Conservation (phyloP, 2,329 filamentous ascomycete species). For the Fusarium lyarnte region DNA sequence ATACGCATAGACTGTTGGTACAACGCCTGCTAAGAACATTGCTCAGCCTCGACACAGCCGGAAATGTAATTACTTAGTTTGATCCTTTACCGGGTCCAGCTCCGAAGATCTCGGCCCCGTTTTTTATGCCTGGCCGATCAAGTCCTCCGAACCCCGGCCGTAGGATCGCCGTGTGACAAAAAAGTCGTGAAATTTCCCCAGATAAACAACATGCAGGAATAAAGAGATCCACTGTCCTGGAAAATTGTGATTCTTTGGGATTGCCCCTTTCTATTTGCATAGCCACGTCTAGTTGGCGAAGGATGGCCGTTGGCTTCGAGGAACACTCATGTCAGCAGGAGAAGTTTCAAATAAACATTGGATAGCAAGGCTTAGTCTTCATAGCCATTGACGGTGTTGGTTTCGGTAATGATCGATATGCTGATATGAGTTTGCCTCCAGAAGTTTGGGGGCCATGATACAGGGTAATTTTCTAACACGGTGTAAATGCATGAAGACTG, state of each 20-base stretch:
- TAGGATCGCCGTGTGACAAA: constrained; percentile 17
- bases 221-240: neutral
- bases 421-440: neutral
- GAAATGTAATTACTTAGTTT: neutral
- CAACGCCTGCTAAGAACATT: neutral
- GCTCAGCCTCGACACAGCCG: constrained; percentile 26
- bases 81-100: neutral
- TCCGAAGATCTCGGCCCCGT: constrained; percentile 24
- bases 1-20: neutral
- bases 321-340: neutral
- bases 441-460: neutral
- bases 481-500: neutral
- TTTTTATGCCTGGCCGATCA: neutral
- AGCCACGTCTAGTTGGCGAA: constrained; percentile 4
- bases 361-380: neutral
- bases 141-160: neutral
- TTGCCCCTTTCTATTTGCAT: neutral
- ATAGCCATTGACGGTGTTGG: neutral
- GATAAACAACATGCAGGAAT: neutral
- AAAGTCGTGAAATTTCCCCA: neutral
- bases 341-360: neutral
- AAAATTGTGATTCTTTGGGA: neutral
- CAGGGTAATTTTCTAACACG: neutral
- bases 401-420: neutral
- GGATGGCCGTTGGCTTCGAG: neutral